phyloP scores from a whole-genome alignment of 73 alveolate genomes.

The Tetrahymena malaccensis region DNA sequence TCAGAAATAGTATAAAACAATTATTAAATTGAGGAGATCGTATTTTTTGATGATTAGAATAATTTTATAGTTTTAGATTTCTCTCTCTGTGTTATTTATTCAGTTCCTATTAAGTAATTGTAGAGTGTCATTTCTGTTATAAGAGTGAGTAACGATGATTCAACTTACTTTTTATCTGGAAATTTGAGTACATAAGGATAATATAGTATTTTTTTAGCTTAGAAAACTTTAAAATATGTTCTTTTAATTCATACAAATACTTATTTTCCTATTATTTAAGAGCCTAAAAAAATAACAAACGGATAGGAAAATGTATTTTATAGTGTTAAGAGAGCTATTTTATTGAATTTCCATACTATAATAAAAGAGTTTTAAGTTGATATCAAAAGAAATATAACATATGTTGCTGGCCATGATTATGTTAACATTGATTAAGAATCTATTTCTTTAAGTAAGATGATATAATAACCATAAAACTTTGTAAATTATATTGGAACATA shows the following conservation, averaged over 20 bases:
- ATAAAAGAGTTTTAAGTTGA: neutral
- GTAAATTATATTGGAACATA: neutral
- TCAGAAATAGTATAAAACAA: too few species aligned
- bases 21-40: too few species aligned
- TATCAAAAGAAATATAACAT: too few species aligned
- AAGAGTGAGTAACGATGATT: neutral
- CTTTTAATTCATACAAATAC: too few species aligned
- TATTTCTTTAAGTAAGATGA: too few species aligned
- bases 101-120: too few species aligned
- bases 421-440: neutral
- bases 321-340: neutral
- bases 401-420: neutral
- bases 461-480: too few species aligned
- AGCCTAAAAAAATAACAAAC: neutral
- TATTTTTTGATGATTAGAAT: too few species aligned
- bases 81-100: neutral
- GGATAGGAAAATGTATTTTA: neutral
- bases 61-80: too few species aligned
- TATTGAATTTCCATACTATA: neutral
- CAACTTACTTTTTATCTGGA: neutral
- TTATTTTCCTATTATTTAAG: neutral
- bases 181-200: too few species aligned
- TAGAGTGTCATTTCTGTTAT: neutral
- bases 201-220: neutral
- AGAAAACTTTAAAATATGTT: too few species aligned